Base-by-base conservation (phyloP, 192 early-diverging fungal species). In the Backusella tarrabulga region DNA sequence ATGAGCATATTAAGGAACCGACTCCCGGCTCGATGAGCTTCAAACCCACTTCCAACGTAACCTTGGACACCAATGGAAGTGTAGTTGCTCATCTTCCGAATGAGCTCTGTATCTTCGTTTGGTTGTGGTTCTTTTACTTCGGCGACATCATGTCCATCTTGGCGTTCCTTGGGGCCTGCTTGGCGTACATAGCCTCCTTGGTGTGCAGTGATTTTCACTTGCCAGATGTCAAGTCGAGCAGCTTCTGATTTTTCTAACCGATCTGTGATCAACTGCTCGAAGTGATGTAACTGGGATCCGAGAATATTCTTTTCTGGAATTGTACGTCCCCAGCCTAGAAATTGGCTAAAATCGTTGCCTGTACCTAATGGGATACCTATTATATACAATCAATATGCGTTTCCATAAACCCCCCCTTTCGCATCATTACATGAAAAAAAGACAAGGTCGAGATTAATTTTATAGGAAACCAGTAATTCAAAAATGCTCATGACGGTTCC, bases 281-380 rank as follows among this genome's bases (percentile, higher is more conserved):
- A 78, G 46, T 86, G 75, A 34, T 83, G 75, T 72, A 92, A 81
- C 79, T 88, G 85, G 17, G 83, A 83, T 21, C 90, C 91, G 14
- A 89, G 87, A 2, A 90, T 86, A 42, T 90, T 84, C 36, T 85
- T 88, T 3, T 88, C 77, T 34, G 46, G 52, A 23, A 92, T 87
- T 42, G 87, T 92, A 63, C 92, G 91, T 1, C 91, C 92, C 92
- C 92, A 93, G 6, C 92, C 92, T 21, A 93, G 80, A 52, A 91
- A 90, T 67, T 93, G 91, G 17, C 83, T 85, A 75, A 93, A 88
- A 76, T 93, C 92, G 74, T 93, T 93, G 36, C 92, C 92, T 0
- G 92, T 92, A 34, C 92, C 92, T 74, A 92, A 93, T 5, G 92
- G 92, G 44, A 92, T 92, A 77, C 82, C 82, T 83, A 29, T 29